phyloP scores from a whole-genome alignment of 805 yeast genomes.

The Metschnikowia koreensis region DNA sequence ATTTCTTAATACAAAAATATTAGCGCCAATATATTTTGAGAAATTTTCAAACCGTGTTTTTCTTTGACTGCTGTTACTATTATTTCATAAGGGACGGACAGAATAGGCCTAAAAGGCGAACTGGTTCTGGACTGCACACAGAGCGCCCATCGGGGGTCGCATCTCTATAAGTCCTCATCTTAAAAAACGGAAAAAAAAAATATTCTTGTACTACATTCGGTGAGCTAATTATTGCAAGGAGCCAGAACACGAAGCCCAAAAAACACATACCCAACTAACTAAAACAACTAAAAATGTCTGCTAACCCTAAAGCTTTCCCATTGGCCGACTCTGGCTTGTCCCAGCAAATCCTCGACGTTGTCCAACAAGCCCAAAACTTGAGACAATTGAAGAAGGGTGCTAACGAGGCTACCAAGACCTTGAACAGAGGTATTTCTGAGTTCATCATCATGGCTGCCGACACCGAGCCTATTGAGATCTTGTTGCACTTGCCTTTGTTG shows the following conservation, averaged over 20 bases:
- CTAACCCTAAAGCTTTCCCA: constrained; percentile 98
- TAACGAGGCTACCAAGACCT: constrained; percentile 98
- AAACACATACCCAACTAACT: neutral
- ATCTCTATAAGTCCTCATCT: constrained; percentile 5
- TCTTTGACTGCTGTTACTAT: too few relatives aligned
- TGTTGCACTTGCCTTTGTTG: constrained; percentile 92
- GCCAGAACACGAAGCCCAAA: constrained; percentile 15
- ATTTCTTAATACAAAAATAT: too few relatives aligned
- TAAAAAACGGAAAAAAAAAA: constrained; percentile 3
- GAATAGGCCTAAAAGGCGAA: neutral
- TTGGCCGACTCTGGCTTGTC: constrained; percentile 93
- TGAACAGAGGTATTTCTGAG: constrained; percentile 99
- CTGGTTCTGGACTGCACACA: constrained; percentile 1
- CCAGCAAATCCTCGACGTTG: constrained; percentile 96
- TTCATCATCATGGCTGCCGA: constrained; percentile 99
- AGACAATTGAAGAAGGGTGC: constrained; percentile 99
- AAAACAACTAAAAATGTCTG: constrained; percentile 52
- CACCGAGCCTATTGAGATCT: constrained; percentile 98
- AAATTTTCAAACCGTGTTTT: too few relatives aligned
- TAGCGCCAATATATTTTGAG: too few relatives aligned
- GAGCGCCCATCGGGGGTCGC: neutral
- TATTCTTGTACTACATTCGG: constrained; percentile 15
- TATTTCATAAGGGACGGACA: neutral
- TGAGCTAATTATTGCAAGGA: constrained; percentile 33
- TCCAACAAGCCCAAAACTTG: constrained; percentile 95